Conservation (phyloP, 2,329 filamentous ascomycete species). For the Claviceps quebecensis region DNA sequence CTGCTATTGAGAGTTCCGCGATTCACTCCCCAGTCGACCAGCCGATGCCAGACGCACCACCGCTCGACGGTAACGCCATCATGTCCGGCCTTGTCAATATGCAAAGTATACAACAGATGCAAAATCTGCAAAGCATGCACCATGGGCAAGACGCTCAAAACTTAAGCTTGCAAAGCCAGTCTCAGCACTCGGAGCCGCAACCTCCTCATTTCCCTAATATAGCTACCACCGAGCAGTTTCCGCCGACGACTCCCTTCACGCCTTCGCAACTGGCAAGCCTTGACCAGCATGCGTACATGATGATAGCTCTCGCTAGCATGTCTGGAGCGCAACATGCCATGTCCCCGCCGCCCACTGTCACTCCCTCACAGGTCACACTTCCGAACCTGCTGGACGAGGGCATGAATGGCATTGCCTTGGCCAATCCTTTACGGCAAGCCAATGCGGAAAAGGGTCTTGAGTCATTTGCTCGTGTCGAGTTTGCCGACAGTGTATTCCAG, state of each 20-base stretch:
- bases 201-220: conserved; percentile 3
- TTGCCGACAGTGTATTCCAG: conserved; percentile 63
- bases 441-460: conserved; percentile 31
- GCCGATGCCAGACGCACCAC: conserved; percentile 8
- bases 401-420: conserved; percentile 15
- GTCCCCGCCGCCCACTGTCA: conserved; percentile 30
- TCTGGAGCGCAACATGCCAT: conserved; percentile 22
- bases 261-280: conserved; percentile 18
- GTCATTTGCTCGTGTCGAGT: conserved; percentile 49
- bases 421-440: conserved; percentile 20
- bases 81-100: neutral
- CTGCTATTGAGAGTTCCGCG: neutral
- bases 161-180: too few relatives aligned
- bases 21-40: conserved; percentile 5
- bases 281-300: conserved; percentile 28
- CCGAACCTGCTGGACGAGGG: conserved; percentile 22
- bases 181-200: neutral
- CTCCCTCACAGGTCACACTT: conserved; percentile 31
- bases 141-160: too few relatives aligned
- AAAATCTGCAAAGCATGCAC: too few relatives aligned
- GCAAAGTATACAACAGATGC: neutral
- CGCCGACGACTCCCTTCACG: conserved; percentile 21
- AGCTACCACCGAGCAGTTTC: conserved; percentile 13
- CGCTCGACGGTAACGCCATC: neutral
- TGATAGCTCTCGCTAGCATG: conserved; percentile 30